Base-by-base conservation (phyloP, 139 green algal genomes). In the Chlorella sp. region DNA sequence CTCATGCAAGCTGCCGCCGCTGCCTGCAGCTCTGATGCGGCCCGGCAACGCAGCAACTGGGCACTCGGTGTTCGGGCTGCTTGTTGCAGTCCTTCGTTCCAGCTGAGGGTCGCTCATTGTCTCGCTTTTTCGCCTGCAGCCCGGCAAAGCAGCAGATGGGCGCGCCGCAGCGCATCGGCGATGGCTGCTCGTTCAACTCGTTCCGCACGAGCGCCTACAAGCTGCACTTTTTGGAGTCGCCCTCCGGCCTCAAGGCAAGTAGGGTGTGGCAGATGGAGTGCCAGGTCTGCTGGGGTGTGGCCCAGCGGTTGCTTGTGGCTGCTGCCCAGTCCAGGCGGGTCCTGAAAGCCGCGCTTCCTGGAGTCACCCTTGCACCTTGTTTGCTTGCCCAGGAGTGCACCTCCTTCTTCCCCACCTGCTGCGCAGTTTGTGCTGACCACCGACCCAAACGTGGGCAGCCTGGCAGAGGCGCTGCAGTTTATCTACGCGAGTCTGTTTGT, bases 201-300 rank as follows among this genome's bases (percentile, higher is more conserved):
- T 98, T 98, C 75, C 89, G 78, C 0, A 97, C 95, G n/a, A 94
- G 95, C 88, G 93, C 88, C 36, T 98, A 99, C 85, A 98, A 99
- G 80, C 87, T 98, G 58, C 96, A 97, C 82, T 98, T 96, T 76
- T 67, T 98, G 56, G 96, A 98, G 76, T 94, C 95, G 26, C 94
- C 95, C 19, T 97, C 94, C 41, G 96, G 96, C 46, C 88, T 98
- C 67, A 98, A 98, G 93, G 94, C 94, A 72, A 0, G n/a, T n/a
- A n/a, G n/a, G n/a, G n/a, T n/a, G n/a, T n/a, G n/a, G n/a, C n/a
- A n/a, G n/a, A n/a, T n/a, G n/a, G n/a, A n/a, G n/a, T n/a, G n/a
- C n/a, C n/a, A n/a, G n/a, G n/a, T n/a, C n/a, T n/a, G n/a, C n/a
- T n/a, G n/a, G n/a, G n/a, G n/a, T n/a, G n/a, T n/a, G n/a, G n/a